These are phyloP conservation scores for Fusarium hostae DNA, from an alignment of 2,329 filamentous ascomycete species.

Conservation along the genomic window DNA sequence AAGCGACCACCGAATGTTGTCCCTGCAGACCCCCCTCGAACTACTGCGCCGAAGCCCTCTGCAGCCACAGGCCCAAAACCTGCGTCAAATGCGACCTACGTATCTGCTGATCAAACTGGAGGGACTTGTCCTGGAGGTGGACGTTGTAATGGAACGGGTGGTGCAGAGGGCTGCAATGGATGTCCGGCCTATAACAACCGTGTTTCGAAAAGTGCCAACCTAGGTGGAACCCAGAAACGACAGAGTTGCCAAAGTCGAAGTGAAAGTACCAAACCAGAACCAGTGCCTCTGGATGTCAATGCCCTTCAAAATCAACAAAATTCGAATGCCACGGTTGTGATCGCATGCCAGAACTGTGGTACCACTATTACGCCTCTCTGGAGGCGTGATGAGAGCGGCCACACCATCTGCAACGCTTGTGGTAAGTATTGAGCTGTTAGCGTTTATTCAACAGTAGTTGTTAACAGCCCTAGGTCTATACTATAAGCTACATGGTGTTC, in stretches of 20 bases:
- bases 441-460: background rate
- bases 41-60: slow-evolving; percentile 52
- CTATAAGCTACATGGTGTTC: slow-evolving; percentile 93
- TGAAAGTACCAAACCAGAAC: slow-evolving; percentile 43
- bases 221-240: slow-evolving; percentile 66
- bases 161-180: slow-evolving; percentile 92
- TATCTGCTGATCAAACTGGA: slow-evolving; percentile 78
- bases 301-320: slow-evolving; percentile 47
- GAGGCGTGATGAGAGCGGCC: slow-evolving; percentile 92
- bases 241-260: slow-evolving; percentile 48
- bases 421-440: slow-evolving; percentile 67
- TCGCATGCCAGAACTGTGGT: slow-evolving; percentile 95
- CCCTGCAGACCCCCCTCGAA: slow-evolving; percentile 55
- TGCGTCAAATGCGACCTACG: slow-evolving; percentile 70
- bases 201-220: slow-evolving; percentile 85
- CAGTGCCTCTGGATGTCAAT: slow-evolving; percentile 50
- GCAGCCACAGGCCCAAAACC: slow-evolving; percentile 55
- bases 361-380: slow-evolving; percentile 97
- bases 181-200: slow-evolving; percentile 98
- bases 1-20: slow-evolving; percentile 76
- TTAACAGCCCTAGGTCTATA: slow-evolving; percentile 75
- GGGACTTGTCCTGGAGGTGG: slow-evolving; percentile 97
- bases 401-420: slow-evolving; percentile 98
- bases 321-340: slow-evolving; percentile 62
- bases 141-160: slow-evolving; percentile 94